Evolutionary conservation across 768 basidiomycete genomes (phyloP), one percentile per base, ranked within the genome.

Genomic region (Boletus pseudopeckii): DNA sequence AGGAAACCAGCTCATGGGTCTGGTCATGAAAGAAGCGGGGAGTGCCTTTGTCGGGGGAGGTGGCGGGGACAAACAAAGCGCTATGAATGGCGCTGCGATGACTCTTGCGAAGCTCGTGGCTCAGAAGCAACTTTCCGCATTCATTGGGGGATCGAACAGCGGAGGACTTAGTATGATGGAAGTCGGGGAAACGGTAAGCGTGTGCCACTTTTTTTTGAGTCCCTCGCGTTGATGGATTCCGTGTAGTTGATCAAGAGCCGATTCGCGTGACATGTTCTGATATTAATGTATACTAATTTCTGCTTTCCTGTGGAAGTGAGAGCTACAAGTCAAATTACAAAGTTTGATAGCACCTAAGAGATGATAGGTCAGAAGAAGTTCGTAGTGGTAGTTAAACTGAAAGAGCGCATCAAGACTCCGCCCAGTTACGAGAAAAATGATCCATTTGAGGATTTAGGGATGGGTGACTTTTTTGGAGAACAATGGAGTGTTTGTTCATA

Each of bases 61-160:
- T 11, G 84, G 86, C 10, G 78, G 78, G 66, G 56, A 60, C 0
- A 90, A 90, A 72, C 92, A 95, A 63, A 90, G 92, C 62, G 85
- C 85, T 9, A 83, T 95, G 64, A 90, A 88, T 53, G 80, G 87
- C 13, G 92, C 92, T 42, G 90, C 86, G 4, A 85, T 86, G 83
- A 92, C 87, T 0, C 82, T 90, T 53, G 85, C 91, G 81, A 92
- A 94, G 73, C 74, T 93, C 38, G 64, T 92, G 41, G 82, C 90
- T 6, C 83, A 88, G 64, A 84, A 86, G 69, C 61, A 76, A 76
- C 58, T 73, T 69, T 28, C 66, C 4, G 5, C 42, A 38, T 56
- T 72, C 1, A 73, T 69, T 17, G 86, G 84, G 4, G 87, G 89
- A 0, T 74, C 80, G 14, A 79, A 82, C 64, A 89, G 88, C 20